These are phyloP conservation scores for Pseudogymnoascus sp. DNA, from an alignment of 2,329 filamentous ascomycete genomes.

Conservation along the genomic window DNA sequence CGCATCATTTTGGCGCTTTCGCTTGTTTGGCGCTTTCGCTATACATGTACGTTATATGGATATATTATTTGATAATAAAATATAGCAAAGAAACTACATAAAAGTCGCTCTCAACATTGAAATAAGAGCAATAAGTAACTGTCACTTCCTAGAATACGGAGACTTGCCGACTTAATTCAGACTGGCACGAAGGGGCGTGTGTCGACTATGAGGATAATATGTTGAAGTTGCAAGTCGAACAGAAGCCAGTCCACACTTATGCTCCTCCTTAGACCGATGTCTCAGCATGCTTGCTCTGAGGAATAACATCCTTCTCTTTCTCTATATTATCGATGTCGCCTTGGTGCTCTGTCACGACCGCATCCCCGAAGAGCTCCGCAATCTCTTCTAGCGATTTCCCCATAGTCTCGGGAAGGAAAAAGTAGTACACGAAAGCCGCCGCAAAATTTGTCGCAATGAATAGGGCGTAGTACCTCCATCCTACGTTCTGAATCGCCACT, in stretches of 20 bases:
- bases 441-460: slow-evolving; percentile 30
- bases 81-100: no score
- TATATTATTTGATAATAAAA: no score
- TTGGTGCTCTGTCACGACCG: slow-evolving; percentile 11
- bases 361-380: slow-evolving; percentile 25
- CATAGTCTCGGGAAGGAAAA: slow-evolving; percentile 59
- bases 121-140: no score
- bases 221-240: not conserved
- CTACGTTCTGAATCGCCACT: slow-evolving; percentile 29
- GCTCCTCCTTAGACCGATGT: not conserved
- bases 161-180: no score
- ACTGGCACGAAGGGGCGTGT: not conserved
- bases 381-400: slow-evolving; percentile 56
- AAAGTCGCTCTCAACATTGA: no score
- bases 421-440: slow-evolving; percentile 30
- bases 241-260: not conserved
- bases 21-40: no score
- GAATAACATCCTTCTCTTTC: not conserved
- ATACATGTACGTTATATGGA: no score
- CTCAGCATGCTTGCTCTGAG: not conserved
- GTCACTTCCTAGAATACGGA: no score
- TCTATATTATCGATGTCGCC: not conserved
- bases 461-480: slow-evolving; percentile 35
- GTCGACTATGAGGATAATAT: not conserved
- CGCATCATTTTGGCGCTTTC: no score